A percentile compares a stretch with the other conserved stretches of the same genome.
These are phyloP conservation scores for Adansonia gregorii DNA, from an alignment of 441 rosid species.

Conservation along the genomic window DNA sequence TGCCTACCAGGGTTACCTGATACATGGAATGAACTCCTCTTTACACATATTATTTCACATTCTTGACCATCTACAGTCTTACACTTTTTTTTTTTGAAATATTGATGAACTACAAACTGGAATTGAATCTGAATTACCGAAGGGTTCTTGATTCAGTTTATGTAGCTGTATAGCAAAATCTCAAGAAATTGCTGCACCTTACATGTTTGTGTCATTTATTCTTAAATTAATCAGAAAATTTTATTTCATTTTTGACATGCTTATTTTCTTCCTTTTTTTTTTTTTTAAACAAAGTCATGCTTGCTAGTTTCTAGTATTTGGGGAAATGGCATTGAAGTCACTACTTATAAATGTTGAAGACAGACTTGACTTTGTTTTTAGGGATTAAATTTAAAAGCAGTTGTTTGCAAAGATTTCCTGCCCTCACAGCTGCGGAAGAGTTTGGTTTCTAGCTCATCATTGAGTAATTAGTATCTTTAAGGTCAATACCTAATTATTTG, in stretches of 20 bases:
- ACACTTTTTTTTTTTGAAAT: neutral
- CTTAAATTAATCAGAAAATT: neutral
- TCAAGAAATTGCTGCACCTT: neutral
- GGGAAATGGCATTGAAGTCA: too few relatives aligned
- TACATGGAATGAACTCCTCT: constrained; percentile 55
- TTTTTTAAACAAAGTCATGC: neutral
- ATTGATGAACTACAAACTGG: neutral
- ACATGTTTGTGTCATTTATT: neutral
- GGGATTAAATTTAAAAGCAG: neutral
- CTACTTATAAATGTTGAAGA: too few relatives aligned
- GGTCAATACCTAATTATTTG: neutral
- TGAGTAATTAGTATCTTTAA: neutral
- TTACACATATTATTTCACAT: constrained; percentile 34
- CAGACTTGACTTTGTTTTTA: too few relatives aligned
- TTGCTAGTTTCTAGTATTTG: neutral
- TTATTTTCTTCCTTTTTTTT: neutral
- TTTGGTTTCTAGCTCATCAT: neutral
- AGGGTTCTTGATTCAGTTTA: neutral
- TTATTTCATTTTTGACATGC: neutral
- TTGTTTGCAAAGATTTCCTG: neutral
- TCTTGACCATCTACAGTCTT: neutral
- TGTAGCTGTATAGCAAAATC: neutral
- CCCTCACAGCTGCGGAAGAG: neutral
- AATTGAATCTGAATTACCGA: neutral
- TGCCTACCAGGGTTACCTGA: constrained; percentile 60